A percentile compares a stretch with the other conserved stretches of the same genome.
Evolutionary conservation across 2,329 filamentous ascomycete species (phyloP).

Genomic region (Talaromyces sp.): DNA sequence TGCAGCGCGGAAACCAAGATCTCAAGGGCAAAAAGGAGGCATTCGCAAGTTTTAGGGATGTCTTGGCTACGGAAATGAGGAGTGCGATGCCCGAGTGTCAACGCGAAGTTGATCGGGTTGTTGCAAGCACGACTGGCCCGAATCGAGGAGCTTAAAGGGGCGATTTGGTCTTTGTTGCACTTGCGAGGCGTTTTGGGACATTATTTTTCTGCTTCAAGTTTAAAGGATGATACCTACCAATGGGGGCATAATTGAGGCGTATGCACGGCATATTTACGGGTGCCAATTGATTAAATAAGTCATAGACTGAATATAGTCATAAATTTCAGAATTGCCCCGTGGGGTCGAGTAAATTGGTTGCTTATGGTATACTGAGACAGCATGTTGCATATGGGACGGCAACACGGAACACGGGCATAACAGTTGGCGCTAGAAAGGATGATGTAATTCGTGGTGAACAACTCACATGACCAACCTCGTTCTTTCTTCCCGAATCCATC

Average conservation of each 20-base stretch:
- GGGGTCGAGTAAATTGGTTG: neutral
- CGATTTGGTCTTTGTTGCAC: neutral
- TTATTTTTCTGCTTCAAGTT: neutral
- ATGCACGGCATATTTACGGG: neutral
- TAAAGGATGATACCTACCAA: neutral
- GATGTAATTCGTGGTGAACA: neutral
- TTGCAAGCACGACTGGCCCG: constrained; percentile 35
- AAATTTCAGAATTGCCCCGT: neutral
- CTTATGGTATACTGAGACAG: neutral
- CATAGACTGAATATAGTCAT: neutral
- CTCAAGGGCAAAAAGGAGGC: constrained; percentile 60
- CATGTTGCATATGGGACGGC: too few relatives aligned
- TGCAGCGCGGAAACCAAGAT: constrained; percentile 61
- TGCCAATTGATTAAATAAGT: neutral
- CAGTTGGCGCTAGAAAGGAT: neutral
- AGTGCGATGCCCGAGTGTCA: constrained; percentile 56
- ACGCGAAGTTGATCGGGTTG: constrained; percentile 51
- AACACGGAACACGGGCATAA: too few relatives aligned
- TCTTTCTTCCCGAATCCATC: neutral
- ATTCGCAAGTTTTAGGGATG: constrained; percentile 56
- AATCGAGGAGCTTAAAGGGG: neutral
- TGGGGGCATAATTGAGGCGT: neutral
- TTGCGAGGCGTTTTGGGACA: constrained; percentile 2
- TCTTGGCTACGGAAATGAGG: constrained; percentile 57
- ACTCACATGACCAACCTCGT: neutral